These are phyloP conservation scores for Candida caryicola DNA, from an alignment of 805 yeast species.

Conservation along the genomic window DNA sequence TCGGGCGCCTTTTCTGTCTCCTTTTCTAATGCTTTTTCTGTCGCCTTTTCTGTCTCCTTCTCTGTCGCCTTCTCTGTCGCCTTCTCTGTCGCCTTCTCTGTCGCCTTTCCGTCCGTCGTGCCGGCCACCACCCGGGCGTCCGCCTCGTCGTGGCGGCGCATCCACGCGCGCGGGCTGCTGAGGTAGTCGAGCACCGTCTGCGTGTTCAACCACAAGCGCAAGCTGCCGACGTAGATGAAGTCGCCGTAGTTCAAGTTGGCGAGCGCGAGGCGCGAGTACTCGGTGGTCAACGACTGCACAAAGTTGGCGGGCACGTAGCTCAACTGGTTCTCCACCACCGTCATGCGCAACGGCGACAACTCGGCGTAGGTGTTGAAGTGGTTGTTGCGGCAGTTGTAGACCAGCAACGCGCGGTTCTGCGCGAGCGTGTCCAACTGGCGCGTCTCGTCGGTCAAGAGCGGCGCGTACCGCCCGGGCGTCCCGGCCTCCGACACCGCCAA, in stretches of 20 bases:
- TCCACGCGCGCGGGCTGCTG: conserved; percentile 23
- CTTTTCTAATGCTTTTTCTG: background rate
- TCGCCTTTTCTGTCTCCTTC: background rate
- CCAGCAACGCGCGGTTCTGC: conserved; percentile 12
- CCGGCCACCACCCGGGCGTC: background rate
- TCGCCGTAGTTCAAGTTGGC: conserved; percentile 18
- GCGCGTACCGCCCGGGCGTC: conserved; percentile 17
- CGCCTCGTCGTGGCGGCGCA: background rate
- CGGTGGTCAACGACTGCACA: conserved; percentile 21
- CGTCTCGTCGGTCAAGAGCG: conserved; percentile 4
- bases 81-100: background rate
- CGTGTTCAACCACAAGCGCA: conserved; percentile 33
- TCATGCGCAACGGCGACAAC: conserved; percentile 16
- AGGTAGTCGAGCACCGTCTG: conserved; percentile 25
- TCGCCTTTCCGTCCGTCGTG: no score
- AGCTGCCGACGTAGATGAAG: conserved; percentile 28
- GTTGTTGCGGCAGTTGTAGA: conserved; percentile 40
- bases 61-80: background rate
- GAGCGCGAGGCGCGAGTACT: conserved; percentile 26
- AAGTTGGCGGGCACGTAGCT: conserved; percentile 33
- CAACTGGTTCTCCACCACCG: conserved; percentile 17
- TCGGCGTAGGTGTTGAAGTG: conserved; percentile 27
- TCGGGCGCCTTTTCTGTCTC: background rate
- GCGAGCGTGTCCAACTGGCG: conserved; percentile 7
- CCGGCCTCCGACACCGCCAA: conserved; percentile 28